Evolutionary conservation across 2,329 filamentous ascomycete species (phyloP), one percentile per base, ranked within the genome.

Genomic region (Trichophyton schoenleinii): DNA sequence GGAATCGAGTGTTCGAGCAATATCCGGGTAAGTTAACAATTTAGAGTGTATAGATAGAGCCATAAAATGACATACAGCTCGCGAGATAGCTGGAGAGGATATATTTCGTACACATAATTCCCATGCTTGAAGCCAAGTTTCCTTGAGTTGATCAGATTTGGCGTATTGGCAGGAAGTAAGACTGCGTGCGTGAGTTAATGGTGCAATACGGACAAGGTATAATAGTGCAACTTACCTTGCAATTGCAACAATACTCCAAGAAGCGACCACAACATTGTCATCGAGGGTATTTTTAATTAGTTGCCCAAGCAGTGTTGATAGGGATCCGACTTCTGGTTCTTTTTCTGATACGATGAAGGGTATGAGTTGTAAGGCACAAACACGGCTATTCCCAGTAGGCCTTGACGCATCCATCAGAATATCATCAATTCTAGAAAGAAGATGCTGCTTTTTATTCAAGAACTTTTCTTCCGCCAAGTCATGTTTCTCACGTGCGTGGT

Each of bases 211-310:
- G 57, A 46, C 42, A 15, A 11, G 25, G 5, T 59, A 20, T 53
- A 34, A 42, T 57, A 49, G 60, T 13, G 2, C 44, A 25, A 73
- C 80, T 70, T 76, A 91, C 89, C 88, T 89, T 64, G 89, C 80
- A 69, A 90, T 83, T n/a, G 86, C 87, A 59, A 96, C 72, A 77
- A 95, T 84, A 18, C 90, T 87, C 94, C 94, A 99, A 0, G 86
- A 89, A 6, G 86, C 82, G 46, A 86, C 77, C 7, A 74, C 72
- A 13, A 76, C 74, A 66, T 87, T 85, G 67, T 95, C 91, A 68
- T 94, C 87, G 8, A 82, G 79, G 49, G 87, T 82, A 60, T 81
- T 79, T 9, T 75, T 72, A 15, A 79, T 74, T 15, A 95, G 74
- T 49, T 81, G 80, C 7, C 80, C 77, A 2, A 94, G 69, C 3